phyloP scores from a whole-genome alignment of 2,329 filamentous ascomycete genomes.

The Apiospora sp. region DNA sequence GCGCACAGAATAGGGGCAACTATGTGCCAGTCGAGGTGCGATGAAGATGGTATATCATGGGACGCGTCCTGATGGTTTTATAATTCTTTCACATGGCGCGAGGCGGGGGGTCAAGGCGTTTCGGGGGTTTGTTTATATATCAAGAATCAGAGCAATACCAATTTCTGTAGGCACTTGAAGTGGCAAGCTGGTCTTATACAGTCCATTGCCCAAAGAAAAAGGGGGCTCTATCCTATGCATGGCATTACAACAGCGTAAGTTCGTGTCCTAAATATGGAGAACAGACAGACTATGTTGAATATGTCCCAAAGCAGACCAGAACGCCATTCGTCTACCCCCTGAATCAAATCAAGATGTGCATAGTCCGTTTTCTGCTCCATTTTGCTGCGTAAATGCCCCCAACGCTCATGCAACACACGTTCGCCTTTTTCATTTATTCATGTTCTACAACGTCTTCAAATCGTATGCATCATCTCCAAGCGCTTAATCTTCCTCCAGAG shows the following conservation, averaged over 20 bases:
- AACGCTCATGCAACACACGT: conserved; percentile 5
- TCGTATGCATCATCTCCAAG: not conserved
- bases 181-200: not conserved
- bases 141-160: not conserved
- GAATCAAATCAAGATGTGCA: not conserved
- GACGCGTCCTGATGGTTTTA: not conserved
- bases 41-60: not conserved
- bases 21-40: conserved; percentile 27
- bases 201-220: not conserved
- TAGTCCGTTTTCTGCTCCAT: not conserved
- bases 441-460: conserved; percentile 9
- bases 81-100: not conserved
- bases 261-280: not conserved
- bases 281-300: not conserved
- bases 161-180: not conserved
- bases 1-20: conserved; percentile 23
- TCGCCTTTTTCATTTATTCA: conserved; percentile 14
- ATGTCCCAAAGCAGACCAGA: conserved; percentile 7
- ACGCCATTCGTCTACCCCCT: conserved; percentile 5
- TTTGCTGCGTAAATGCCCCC: conserved; percentile 7
- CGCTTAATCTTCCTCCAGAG: conserved; percentile 59
- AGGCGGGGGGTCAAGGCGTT: not conserved
- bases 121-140: not conserved
- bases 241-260: not conserved
- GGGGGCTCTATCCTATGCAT: not conserved